Conservation (phyloP, 2,329 filamentous ascomycete species). For the Stenocarpella maydis region DNA sequence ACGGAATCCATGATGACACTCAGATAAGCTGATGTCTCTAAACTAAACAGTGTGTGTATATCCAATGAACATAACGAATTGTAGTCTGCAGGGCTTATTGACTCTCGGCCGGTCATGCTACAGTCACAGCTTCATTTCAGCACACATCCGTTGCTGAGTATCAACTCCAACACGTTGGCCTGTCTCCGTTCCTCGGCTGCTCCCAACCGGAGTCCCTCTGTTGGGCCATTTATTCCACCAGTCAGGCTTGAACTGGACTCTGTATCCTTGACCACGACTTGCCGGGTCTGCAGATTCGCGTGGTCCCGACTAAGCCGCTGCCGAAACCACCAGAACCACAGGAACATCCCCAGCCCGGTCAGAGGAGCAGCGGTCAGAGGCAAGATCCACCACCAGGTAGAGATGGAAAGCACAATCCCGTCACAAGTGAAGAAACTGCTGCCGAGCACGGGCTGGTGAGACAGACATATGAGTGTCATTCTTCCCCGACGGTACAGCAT, state of each 20-base stretch:
- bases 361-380: not conserved
- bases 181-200: too few relatives aligned
- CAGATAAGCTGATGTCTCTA: too few relatives aligned
- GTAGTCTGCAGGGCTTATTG: not conserved
- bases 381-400: not conserved
- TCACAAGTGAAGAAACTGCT: not conserved
- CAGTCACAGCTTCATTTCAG: not conserved
- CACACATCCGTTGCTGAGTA: not conserved
- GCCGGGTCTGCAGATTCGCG: not conserved
- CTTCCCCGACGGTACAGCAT: not conserved
- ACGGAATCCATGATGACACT: too few relatives aligned
- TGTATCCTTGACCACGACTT: not conserved
- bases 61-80: too few relatives aligned
- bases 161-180: not conserved
- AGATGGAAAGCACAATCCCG: not conserved
- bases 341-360: not conserved
- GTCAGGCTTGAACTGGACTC: not conserved
- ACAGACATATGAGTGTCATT: too few relatives aligned
- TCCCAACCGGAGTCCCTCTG: too few relatives aligned
- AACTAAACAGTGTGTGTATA: too few relatives aligned
- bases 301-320: not conserved
- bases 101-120: not conserved
- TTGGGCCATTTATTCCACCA: not conserved
- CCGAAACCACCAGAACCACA: constrained; percentile 1
- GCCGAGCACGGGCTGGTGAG: not conserved